Evolutionary conservation across 768 basidiomycete genomes (phyloP), one percentile per base, ranked within the genome.

Genomic region (Mycena capillaripes): DNA sequence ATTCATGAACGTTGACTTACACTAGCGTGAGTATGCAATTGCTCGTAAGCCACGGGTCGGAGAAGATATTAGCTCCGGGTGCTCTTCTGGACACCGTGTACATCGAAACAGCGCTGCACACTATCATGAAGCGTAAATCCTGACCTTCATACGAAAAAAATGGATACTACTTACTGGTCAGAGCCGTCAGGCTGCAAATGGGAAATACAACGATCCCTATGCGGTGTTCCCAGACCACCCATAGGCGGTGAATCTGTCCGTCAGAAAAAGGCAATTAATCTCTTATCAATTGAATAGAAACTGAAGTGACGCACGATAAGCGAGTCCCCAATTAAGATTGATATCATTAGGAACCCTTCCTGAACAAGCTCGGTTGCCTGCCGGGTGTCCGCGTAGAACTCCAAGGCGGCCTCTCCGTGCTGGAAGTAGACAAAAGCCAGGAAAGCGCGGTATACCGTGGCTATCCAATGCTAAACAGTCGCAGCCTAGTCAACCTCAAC

Each of bases 181-280:
- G 57, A 7, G 72, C 67, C 12, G 44, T 36, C 23, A 73, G 72
- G 12, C 16, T 69, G 50, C 67, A 73, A 10, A 70, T 62, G 1
- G 72, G 72, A n/a, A 73, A 70, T 30, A 70, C 29, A 8, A 70
- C 57, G 25, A 73, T 42, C 2, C n/a, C 21, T 1, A n/a, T 34
- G 1, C 68, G 62, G 29, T 66, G 72, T 53, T 70, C 72, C 72
- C 72, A 73, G 4, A 73, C 72, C 21, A 73, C 72, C 72, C 72
- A 73, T 3, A 73, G 42, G 11, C 72, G 72, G 32, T 73, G 72
- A 9, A 73, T 73, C 72, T 72, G 34, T 3, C 32, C 3, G 4
- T n/a, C n/a, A 10, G 2, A 29, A 42, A 1, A 19, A 68, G 14
- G 27, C 4, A 44, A 21, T 30, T 21, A 62, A 14, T 30, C 10